These are phyloP conservation scores for Citrus maxima DNA, from an alignment of 345 rosid species.

Conservation along the genomic window DNA sequence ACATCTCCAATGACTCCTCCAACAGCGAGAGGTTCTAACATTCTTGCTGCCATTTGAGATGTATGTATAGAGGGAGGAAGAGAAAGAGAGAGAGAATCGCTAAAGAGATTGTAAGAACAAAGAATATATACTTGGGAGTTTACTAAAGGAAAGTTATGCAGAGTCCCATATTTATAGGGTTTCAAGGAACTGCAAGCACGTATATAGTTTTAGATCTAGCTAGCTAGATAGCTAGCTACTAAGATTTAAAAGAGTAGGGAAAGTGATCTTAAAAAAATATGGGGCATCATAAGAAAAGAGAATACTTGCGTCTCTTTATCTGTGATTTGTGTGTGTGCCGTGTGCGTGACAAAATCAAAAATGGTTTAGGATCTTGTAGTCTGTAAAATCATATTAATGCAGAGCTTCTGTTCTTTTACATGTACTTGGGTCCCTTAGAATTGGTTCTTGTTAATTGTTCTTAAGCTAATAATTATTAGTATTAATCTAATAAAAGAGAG, in stretches of 20 bases:
- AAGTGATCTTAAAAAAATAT: background rate
- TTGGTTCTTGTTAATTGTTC: conserved; percentile 26
- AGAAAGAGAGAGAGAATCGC: background rate
- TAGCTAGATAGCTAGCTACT: background rate
- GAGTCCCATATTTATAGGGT: conserved; percentile 8
- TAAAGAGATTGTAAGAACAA: background rate
- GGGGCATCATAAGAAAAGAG: background rate
- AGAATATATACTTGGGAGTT: background rate
- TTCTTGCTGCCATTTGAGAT: conserved; percentile 6
- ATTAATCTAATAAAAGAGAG: background rate
- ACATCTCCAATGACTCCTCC: conserved; percentile 45
- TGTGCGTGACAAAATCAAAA: background rate
- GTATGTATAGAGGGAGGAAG: background rate
- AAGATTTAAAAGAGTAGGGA: background rate
- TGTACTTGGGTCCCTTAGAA: conserved; percentile 27
- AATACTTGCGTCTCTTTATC: background rate
- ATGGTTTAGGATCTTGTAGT: background rate
- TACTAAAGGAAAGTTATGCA: background rate
- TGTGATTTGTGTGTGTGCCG: background rate
- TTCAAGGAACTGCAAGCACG: background rate
- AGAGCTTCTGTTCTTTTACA: background rate
- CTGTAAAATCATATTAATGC: conserved; percentile 4
- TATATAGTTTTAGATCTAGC: background rate
- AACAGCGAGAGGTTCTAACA: conserved; percentile 27
- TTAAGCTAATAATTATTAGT: background rate